Base-by-base conservation (phyloP, 257 asterid species). In the Solanum habrochaites region DNA sequence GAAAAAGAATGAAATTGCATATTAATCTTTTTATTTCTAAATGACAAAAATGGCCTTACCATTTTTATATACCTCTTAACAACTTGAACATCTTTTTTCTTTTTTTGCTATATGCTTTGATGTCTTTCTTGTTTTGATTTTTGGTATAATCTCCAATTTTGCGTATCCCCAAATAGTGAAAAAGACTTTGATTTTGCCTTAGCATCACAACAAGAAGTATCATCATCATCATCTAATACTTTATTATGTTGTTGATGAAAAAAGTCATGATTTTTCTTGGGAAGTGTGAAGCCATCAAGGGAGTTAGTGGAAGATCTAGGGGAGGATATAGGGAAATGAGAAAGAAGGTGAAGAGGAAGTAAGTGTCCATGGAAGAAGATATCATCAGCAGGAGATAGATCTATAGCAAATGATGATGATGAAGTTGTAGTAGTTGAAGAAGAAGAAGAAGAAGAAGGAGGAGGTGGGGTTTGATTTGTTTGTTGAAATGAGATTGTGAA, bases 291-390 rank as follows among this genome's bases (percentile, higher is more conserved):
- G 49, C 94, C 93, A 85, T 94, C 98, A 32, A 92, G 1, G 1
- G 97, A 93, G 21, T 92, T 94, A 18, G 95, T 93, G 89, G 98
- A 94, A 78, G 95, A 86, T 89, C 98, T 96, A 25, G 98, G 96
- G 0, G 98, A 94, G 74, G 98, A 94, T 74, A 90, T 87, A 1
- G 95, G 96, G 49, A 91, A 94, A 87, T 92, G 95, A 88, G 98
- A 91, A 86, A 95, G 92, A 91, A 93, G 94, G 88, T 94, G 99
- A 88, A 96, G 97, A 80, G 99, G 99, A 20, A 96, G 97, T 16
- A 96, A 83, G 93, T 95, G 99, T 86, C 99, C 99, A 86, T 94
- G 98, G 89, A 94, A 96, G 93, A 96, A 96, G 75, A 96, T 96
- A 1, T 96, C 98, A 62, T 95, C 99, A 1, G 99, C 99, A 16